phyloP scores from a whole-genome alignment of 345 rosid genomes.

The Brassica carinata region DNA sequence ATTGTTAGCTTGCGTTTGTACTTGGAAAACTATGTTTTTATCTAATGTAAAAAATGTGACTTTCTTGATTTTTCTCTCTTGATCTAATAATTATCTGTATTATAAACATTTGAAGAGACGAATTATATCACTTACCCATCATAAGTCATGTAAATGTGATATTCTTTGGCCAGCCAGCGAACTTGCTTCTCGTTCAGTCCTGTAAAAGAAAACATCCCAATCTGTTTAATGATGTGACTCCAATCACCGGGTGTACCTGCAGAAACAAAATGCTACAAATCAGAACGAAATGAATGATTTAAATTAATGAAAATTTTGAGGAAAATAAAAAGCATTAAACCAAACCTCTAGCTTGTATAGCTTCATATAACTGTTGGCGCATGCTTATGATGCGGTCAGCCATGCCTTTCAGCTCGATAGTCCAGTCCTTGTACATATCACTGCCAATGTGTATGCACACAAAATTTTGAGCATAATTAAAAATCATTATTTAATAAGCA shows the following conservation, averaged over 20 bases:
- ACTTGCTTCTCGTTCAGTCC: constrained; percentile 74
- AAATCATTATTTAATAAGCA: background rate
- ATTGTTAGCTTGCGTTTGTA: too few relatives aligned
- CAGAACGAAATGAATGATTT: background rate
- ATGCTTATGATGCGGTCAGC: constrained; percentile 68
- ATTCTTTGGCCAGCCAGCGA: constrained; percentile 60
- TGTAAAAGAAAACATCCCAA: constrained; percentile 74
- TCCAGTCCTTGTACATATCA: constrained; percentile 65
- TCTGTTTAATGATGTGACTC: constrained; percentile 77
- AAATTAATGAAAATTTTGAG: background rate
- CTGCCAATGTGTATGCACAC: constrained; percentile 39
- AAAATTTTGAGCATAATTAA: background rate
- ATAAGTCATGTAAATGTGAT: constrained; percentile 71
- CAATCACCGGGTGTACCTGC: constrained; percentile 85
- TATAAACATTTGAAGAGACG: background rate
- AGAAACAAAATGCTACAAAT: background rate
- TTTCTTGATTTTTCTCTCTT: background rate
- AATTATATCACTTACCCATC: constrained; percentile 52
- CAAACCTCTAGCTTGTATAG: constrained; percentile 59
- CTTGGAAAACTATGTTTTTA: too few relatives aligned
- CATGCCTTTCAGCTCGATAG: constrained; percentile 72
- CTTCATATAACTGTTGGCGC: constrained; percentile 68
- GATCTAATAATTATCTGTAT: background rate
- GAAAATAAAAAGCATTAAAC: background rate
- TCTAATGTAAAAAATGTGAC: too few relatives aligned